These are phyloP conservation scores for Phlebiopsis gigantea DNA, from an alignment of 768 basidiomycete genomes.

Conservation along the genomic window DNA sequence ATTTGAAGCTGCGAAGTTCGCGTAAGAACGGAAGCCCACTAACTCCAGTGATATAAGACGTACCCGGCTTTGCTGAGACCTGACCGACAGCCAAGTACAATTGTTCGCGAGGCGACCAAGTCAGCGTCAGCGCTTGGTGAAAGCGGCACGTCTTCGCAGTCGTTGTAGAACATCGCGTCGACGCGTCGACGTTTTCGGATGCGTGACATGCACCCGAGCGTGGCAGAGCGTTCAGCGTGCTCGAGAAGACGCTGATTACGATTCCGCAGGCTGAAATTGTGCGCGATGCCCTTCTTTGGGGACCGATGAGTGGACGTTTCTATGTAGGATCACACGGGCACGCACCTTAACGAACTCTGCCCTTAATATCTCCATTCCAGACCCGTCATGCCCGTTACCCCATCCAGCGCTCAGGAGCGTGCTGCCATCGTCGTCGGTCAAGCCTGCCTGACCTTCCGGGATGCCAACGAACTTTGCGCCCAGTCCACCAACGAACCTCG, in stretches of 20 bases:
- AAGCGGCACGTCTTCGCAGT: background rate
- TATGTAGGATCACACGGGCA: background rate
- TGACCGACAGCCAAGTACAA: constrained; percentile 1
- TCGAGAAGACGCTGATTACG: constrained; percentile 64
- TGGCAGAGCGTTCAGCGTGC: constrained; percentile 55
- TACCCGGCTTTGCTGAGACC: constrained; percentile 11
- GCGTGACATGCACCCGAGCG: constrained; percentile 24
- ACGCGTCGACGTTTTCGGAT: constrained; percentile 8
- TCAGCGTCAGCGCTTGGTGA: background rate
- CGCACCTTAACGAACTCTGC: constrained; percentile 64
- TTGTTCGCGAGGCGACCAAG: constrained; percentile 6
- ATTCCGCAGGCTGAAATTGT: constrained; percentile 52
- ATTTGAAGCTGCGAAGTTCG: constrained; percentile 24
- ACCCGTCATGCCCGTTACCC: constrained; percentile 78
- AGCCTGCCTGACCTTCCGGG: background rate
- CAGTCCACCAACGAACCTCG: constrained; percentile 38
- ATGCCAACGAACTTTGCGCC: constrained; percentile 22
- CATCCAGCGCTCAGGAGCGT: constrained; percentile 45
- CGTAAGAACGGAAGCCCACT: background rate
- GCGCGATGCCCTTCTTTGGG: constrained; percentile 45
- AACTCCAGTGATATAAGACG: constrained; percentile 5
- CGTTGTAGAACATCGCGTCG: background rate
- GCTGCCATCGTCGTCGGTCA: constrained; percentile 22
- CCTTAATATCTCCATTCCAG: constrained; percentile 70
- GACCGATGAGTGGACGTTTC: no score